phyloP scores from a whole-genome alignment of 2,329 filamentous ascomycete genomes.

The Cladosporium velox region DNA sequence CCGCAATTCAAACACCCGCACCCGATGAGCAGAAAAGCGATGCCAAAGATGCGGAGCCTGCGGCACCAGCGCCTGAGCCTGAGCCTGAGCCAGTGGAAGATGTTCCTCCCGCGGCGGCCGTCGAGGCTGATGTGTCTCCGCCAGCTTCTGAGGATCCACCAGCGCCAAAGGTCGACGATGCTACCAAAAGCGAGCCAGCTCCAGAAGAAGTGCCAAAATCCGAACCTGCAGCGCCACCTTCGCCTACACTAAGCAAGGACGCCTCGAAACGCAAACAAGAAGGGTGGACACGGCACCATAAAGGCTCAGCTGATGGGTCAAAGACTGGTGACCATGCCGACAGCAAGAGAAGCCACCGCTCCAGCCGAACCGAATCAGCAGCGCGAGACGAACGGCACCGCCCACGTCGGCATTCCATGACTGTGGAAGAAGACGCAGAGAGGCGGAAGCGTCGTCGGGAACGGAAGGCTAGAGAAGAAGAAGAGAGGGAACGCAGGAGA shows the following conservation, averaged over 20 bases:
- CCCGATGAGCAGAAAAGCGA: neutral
- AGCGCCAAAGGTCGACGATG: neutral
- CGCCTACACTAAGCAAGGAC: constrained; percentile 12
- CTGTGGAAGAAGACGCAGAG: constrained; percentile 18
- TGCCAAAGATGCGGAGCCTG: neutral
- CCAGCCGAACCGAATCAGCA: neutral
- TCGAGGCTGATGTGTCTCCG: neutral
- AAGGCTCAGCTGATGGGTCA: neutral
- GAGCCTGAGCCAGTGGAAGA: neutral
- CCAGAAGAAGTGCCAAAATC: neutral
- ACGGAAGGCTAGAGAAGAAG: constrained; percentile 14
- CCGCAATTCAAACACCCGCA: neutral
- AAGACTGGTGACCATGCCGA: neutral
- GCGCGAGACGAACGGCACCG: constrained; percentile 4
- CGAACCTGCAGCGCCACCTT: constrained; percentile 7
- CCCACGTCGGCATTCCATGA: constrained; percentile 11
- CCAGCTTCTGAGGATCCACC: neutral
- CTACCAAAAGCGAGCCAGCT: neutral
- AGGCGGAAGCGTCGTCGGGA: constrained; percentile 9
- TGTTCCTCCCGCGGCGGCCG: neutral
- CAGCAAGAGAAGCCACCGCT: constrained; percentile 2
- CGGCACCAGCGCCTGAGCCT: neutral
- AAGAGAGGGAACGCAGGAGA: neutral
- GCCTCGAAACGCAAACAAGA: constrained; percentile 10
- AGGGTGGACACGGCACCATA: constrained; percentile 5